Evolutionary conservation across 73 alveolate genomes (phyloP).

Genomic region (Paramecium biaurelia): DNA sequence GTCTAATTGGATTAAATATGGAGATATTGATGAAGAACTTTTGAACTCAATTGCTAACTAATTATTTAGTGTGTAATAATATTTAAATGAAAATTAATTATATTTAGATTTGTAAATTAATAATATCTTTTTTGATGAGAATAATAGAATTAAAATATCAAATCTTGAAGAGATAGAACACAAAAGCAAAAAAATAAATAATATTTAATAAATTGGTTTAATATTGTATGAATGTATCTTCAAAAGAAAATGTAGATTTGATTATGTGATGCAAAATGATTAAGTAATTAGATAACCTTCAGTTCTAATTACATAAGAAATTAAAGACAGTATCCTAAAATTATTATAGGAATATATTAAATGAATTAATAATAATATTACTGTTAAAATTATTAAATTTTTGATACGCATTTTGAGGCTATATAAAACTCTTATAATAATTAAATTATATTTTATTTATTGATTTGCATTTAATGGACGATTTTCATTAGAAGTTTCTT

Average conservation of each 20-base stretch:
- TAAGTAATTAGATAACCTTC: background rate
- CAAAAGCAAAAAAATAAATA: background rate
- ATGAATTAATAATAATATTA: background rate
- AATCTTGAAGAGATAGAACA: background rate
- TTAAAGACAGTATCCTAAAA: background rate
- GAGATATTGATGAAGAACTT: background rate
- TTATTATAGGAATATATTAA: background rate
- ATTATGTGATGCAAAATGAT: background rate
- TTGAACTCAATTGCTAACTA: constrained; percentile 2
- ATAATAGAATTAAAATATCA: background rate
- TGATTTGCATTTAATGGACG: background rate
- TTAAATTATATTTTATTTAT: background rate
- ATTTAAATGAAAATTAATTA: background rate
- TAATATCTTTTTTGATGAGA: background rate
- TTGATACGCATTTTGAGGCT: background rate
- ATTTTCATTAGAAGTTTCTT: background rate
- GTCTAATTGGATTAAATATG: background rate
- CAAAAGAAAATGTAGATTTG: background rate
- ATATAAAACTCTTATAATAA: background rate
- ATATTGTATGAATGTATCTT: background rate
- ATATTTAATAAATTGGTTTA: background rate
- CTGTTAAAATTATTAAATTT: background rate
- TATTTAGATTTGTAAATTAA: background rate
- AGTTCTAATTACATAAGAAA: background rate
- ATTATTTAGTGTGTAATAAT: background rate